Percentiles rank a stretch among this genome's conserved stretches.
Evolutionary conservation across 208 protist species (phyloP).

Genomic region (Trichomonas gallinae): DNA sequence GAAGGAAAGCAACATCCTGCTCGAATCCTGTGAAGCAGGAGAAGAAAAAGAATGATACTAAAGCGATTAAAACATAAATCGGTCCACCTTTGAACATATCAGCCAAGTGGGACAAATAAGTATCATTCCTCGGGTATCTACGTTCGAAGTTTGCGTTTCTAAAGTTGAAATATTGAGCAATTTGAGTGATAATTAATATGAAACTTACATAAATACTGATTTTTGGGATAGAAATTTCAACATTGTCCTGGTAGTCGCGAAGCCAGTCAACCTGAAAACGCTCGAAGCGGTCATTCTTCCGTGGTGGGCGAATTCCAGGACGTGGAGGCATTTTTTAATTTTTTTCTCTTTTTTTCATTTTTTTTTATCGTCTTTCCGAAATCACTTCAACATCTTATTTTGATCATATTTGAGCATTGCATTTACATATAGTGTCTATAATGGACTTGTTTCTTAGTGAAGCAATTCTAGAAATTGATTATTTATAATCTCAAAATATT

Average conservation of each 20-base stretch:
- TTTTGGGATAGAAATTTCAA: background rate
- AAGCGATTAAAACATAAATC: background rate
- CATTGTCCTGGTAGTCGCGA: background rate
- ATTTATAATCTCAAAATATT: no score
- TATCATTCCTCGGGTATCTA: background rate
- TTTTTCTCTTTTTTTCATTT: no score
- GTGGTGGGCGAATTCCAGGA: background rate
- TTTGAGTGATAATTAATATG: background rate
- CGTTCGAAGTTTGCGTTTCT: background rate
- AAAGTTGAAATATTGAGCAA: background rate
- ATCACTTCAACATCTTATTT: background rate
- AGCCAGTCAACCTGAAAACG: background rate
- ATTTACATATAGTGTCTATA: no score
- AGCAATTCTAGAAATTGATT: no score
- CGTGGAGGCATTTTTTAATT: background rate
- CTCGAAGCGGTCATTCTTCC: background rate
- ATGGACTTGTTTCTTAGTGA: no score
- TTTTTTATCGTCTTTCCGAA: background rate
- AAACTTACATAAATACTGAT: background rate
- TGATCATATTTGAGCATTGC: no score
- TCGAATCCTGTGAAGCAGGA: background rate
- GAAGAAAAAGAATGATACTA: background rate
- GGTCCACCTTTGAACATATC: background rate
- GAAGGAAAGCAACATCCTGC: background rate
- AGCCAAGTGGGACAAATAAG: background rate